Evolutionary conservation across 2,329 filamentous ascomycete genomes (phyloP).

Genomic region (Arthrocladium fulminans): DNA sequence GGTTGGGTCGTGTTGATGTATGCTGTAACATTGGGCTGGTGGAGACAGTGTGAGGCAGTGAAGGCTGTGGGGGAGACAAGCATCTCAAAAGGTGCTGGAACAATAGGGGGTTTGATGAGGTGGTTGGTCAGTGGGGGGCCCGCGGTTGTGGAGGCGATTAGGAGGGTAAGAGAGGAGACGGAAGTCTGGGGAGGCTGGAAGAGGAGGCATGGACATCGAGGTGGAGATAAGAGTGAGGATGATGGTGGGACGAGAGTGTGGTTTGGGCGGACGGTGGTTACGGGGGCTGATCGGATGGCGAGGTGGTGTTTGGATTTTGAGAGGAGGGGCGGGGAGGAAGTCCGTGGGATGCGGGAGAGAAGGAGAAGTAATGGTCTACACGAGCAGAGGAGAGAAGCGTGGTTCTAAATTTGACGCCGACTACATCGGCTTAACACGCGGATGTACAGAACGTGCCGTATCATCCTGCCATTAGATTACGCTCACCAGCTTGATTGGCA

Average conservation of each 20-base stretch:
- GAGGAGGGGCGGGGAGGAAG: neutral
- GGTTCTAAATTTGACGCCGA: no score
- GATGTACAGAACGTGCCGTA: no score
- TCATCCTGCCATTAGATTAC: no score
- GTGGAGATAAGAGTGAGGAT: neutral
- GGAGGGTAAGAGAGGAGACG: neutral
- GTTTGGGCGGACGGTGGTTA: neutral
- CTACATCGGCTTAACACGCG: no score
- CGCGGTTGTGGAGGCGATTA: neutral
- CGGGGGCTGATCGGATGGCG: neutral
- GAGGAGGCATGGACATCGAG: neutral
- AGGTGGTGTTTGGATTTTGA: constrained; percentile 1
- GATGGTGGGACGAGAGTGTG: constrained; percentile 1
- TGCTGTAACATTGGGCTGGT: constrained; percentile 10
- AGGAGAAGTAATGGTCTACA: constrained; percentile 6
- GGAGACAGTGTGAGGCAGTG: constrained; percentile 2
- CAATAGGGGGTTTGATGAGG: constrained; percentile 3
- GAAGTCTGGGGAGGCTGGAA: neutral
- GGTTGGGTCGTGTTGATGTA: constrained; percentile 9
- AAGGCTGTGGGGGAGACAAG: neutral
- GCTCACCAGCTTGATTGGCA: no score
- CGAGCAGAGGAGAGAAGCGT: no score
- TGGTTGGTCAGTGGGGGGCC: neutral
- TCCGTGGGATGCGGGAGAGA: neutral
- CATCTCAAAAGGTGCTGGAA: constrained; percentile 3